Evolutionary conservation across 345 rosid species (phyloP).

Genomic region (Pistacia vera): DNA sequence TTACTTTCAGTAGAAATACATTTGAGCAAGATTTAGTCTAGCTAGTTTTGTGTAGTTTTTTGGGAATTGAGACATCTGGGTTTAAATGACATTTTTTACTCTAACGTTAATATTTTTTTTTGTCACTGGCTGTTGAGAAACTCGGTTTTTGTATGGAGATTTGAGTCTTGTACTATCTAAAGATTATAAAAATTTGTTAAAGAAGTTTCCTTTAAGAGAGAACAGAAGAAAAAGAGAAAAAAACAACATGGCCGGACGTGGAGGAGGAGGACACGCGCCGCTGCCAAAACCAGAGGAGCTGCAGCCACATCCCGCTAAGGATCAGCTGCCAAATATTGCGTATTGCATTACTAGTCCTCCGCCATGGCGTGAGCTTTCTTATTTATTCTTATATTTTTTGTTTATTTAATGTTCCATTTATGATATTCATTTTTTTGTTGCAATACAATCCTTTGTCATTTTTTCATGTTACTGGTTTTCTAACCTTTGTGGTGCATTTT

Average conservation of each 20-base stretch:
- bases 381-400: neutral
- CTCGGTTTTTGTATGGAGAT: constrained; percentile 32
- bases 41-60: constrained; percentile 15
- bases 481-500: neutral
- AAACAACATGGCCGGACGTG: constrained; percentile 53
- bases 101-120: neutral
- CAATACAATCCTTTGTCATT: neutral
- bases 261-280: constrained; percentile 57
- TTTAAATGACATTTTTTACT: neutral
- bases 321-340: constrained; percentile 78
- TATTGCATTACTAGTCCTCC: constrained; percentile 97
- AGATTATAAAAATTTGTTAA: neutral
- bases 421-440: neutral
- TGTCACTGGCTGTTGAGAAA: constrained; percentile 20
- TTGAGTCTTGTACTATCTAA: constrained; percentile 25
- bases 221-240: constrained; percentile 11
- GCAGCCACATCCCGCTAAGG: constrained; percentile 88
- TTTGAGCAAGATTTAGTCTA: constrained; percentile 6
- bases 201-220: constrained; percentile 8
- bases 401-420: neutral
- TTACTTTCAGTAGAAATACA: neutral
- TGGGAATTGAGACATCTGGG: constrained; percentile 23
- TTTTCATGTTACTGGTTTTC: neutral
- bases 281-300: constrained; percentile 86
- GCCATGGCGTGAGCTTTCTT: constrained; percentile 87